These are phyloP conservation scores for Corinectria fuckeliana DNA, from an alignment of 2,329 filamentous ascomycete genomes.

Conservation along the genomic window DNA sequence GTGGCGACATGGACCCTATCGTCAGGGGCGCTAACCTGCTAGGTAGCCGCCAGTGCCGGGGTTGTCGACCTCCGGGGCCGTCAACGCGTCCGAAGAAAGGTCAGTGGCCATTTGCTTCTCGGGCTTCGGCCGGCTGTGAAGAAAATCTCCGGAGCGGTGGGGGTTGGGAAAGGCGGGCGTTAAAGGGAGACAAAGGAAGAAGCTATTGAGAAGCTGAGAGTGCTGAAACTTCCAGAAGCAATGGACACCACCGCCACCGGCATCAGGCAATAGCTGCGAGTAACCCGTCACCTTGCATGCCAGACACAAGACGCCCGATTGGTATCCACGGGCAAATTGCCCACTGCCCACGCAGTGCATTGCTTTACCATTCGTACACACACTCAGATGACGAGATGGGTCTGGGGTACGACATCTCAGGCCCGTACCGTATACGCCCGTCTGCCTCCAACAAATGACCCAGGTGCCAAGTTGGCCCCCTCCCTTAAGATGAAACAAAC, in stretches of 20 bases:
- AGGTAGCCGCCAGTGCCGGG: constrained; percentile 24
- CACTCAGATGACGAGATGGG: constrained; percentile 24
- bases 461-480: constrained; percentile 19
- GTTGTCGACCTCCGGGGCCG: constrained; percentile 9
- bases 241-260: not conserved
- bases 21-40: constrained; percentile 19
- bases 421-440: constrained; percentile 1
- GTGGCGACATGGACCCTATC: constrained; percentile 29
- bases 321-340: constrained; percentile 4
- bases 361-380: no score
- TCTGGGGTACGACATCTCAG: constrained; percentile 32
- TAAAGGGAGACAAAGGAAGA: not conserved
- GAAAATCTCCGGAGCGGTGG: not conserved
- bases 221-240: not conserved
- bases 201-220: not conserved
- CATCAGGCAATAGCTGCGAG: constrained; percentile 3
- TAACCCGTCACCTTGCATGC: constrained; percentile 25
- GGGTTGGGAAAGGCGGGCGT: not conserved
- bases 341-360: constrained; percentile 5
- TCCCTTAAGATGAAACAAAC: constrained; percentile 32
- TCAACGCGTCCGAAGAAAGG: constrained; percentile 3
- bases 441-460: constrained; percentile 20
- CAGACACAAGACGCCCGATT: constrained; percentile 10
- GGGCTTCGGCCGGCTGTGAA: constrained; percentile 3
- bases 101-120: not conserved